Evolutionary conservation across 1,139 yeast genomes (phyloP), one percentile per base, ranked within the genome.

Genomic region (Candida dubliniensis): DNA sequence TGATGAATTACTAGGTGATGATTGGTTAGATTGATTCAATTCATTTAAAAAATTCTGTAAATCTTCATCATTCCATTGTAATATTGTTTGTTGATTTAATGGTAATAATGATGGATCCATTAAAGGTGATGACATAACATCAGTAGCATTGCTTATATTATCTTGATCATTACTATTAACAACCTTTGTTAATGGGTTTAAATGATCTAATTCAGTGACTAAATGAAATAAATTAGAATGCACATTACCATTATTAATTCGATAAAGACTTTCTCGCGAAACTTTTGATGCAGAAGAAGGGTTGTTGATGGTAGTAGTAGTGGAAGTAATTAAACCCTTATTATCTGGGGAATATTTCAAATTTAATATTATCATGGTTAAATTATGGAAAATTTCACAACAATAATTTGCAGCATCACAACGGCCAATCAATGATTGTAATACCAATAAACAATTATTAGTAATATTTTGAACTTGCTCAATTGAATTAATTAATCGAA

Each of bases 361-460:
- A 55, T 81, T 81, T 15, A 84, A 70, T 15, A 87, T 84, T 0
- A 89, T 96, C 24, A 85, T 82, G 0, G 88, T 75, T 43, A 89
- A 63, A 34, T 85, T 79, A 52, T 84, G 86, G 58, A 86, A 84
- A 25, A 87, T 82, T 47, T 84, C 87, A 41, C 79, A 73, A 58
- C 96, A 87, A 41, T 78, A 78, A 8, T 66, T 64, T 0, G 96
- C 96, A 0, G 96, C 93, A 49, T 85, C 91, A 63, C 96, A 87
- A 40, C 82, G 74, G 44, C 82, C 89, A 18, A 76, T 68, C 55
- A 89, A 67, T 13, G 85, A 78, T 23, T 75, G 72, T 47, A 89
- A 64, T 2, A 87, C 86, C 14, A 71, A 71, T 41, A 83, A 68
- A 47, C 93, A 84, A 36, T 79, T 76, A 30, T 70, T 68, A 1